Percentiles rank a stretch among this genome's conserved stretches.
Evolutionary conservation across 192 early-diverging fungal genomes (phyloP).

Genomic region (Chytriomyces sp.): DNA sequence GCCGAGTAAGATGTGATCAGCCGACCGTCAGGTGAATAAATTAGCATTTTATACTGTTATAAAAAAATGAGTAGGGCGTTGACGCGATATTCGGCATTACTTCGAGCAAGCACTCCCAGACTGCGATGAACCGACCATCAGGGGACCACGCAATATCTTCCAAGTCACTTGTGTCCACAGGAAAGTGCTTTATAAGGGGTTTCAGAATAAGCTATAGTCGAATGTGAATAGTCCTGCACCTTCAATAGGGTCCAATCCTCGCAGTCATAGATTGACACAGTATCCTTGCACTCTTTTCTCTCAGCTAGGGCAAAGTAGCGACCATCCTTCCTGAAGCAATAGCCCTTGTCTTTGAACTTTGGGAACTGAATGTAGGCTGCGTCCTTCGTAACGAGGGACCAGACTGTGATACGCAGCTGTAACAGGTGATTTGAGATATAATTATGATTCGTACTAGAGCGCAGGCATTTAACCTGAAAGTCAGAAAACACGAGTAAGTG

Average conservation of each 20-base stretch:
- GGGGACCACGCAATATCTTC: slow-evolving; percentile 84
- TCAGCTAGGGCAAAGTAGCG: slow-evolving; percentile 65
- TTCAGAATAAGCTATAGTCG: neutral
- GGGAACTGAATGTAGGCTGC: slow-evolving; percentile 68
- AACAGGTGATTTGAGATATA: neutral
- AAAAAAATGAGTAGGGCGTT: neutral
- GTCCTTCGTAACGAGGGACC: slow-evolving; percentile 61
- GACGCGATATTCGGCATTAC: slow-evolving; percentile 45
- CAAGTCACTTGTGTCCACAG: slow-evolving; percentile 69
- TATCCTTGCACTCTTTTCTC: slow-evolving; percentile 65
- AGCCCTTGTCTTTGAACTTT: slow-evolving; percentile 64
- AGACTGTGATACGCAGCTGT: slow-evolving; percentile 66
- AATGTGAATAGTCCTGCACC: slow-evolving; percentile 39
- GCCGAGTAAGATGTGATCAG: slow-evolving; percentile 48
- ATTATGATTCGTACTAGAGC: slow-evolving; percentile 5
- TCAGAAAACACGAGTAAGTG: slow-evolving; percentile 55
- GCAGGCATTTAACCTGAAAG: slow-evolving; percentile 46
- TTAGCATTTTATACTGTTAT: slow-evolving; percentile 64
- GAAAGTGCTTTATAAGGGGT: slow-evolving; percentile 56
- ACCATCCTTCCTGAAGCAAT: slow-evolving; percentile 60
- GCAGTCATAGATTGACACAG: slow-evolving; percentile 63
- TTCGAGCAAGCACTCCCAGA: slow-evolving; percentile 71
- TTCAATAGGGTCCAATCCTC: slow-evolving; percentile 65
- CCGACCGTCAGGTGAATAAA: slow-evolving; percentile 73
- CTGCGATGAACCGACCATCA: slow-evolving; percentile 74